These are phyloP conservation scores for Fusarium anthophilum DNA, from an alignment of 2,329 filamentous ascomycete species.

Conservation along the genomic window DNA sequence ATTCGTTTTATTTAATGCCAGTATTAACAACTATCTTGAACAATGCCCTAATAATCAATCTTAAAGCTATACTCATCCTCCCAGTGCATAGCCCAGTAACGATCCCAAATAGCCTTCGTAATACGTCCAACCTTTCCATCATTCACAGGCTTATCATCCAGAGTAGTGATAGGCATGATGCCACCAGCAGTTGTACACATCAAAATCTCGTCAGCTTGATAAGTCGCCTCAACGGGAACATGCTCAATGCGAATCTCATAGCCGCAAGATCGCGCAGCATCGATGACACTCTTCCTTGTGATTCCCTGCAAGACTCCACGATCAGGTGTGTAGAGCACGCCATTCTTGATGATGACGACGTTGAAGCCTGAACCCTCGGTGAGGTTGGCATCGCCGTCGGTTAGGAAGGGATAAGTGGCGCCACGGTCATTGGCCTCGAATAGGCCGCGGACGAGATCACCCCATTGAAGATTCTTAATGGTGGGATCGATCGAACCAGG, in stretches of 20 bases:
- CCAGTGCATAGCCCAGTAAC: constrained; percentile 49
- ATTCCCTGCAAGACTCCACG: constrained; percentile 59
- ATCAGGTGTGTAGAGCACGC: constrained; percentile 55
- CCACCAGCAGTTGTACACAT: constrained; percentile 64
- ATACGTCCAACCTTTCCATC: constrained; percentile 56
- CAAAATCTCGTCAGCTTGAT: constrained; percentile 58
- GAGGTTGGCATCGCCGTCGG: constrained; percentile 59
- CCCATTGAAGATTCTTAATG: constrained; percentile 63
- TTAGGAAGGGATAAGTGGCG: constrained; percentile 59
- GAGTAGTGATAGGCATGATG: constrained; percentile 59
- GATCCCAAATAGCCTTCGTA: constrained; percentile 60
- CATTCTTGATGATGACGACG: constrained; percentile 56
- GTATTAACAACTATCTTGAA: accelerated
- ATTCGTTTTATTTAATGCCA: neutral
- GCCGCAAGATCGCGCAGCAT: constrained; percentile 49
- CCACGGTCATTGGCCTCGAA: constrained; percentile 59
- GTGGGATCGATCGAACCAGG: constrained; percentile 60
- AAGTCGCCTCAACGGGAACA: constrained; percentile 35
- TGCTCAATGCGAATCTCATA: constrained; percentile 43
- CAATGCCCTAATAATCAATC: constrained; percentile 8
- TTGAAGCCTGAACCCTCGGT: constrained; percentile 63
- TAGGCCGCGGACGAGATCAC: constrained; percentile 56
- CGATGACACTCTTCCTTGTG: constrained; percentile 59
- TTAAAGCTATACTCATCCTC: constrained; percentile 30
- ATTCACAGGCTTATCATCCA: constrained; percentile 55